A percentile compares a stretch with the other conserved stretches of the same genome.
Evolutionary conservation across 2,329 filamentous ascomycete genomes (phyloP).

Genomic region (Paraconiothyrium brasiliense): DNA sequence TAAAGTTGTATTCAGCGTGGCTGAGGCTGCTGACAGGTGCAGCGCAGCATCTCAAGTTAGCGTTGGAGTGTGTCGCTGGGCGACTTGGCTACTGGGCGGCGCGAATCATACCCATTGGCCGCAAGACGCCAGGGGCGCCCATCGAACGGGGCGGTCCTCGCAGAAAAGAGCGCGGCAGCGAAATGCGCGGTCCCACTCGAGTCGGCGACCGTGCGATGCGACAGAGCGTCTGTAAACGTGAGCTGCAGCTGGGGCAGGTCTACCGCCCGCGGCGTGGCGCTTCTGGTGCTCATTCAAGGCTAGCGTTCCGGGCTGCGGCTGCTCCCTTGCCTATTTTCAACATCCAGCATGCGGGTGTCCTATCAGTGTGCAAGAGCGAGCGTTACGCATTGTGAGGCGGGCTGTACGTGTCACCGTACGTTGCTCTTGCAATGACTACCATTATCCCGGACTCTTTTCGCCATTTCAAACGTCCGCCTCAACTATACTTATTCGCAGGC

Average conservation of each 20-base stretch:
- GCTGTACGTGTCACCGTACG: neutral
- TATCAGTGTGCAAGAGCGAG: neutral
- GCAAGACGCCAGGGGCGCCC: neutral
- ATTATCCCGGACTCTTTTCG: neutral
- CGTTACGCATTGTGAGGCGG: neutral
- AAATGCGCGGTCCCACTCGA: conserved; percentile 1
- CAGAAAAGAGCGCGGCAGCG: neutral
- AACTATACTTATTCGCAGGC: conserved; percentile 27
- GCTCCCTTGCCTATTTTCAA: conserved; percentile 1
- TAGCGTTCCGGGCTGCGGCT: conserved; percentile 13
- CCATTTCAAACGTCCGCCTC: conserved; percentile 32
- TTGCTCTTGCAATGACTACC: neutral
- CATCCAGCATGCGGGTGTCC: neutral
- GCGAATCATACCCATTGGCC: conserved; percentile 4
- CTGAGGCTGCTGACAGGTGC: conserved; percentile 19
- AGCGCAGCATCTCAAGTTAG: conserved; percentile 4
- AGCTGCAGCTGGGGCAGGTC: conserved; percentile 1
- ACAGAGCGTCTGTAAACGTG: neutral
- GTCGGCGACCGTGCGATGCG: neutral
- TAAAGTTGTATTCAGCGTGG: conserved; percentile 16
- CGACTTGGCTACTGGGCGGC: conserved; percentile 12
- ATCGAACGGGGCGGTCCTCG: neutral
- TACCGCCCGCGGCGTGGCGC: conserved; percentile 10
- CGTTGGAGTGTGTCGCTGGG: conserved; percentile 10
- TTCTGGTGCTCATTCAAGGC: neutral